Conservation (phyloP, 2,329 filamentous ascomycete species). For the Aspergillus uvarum region DNA sequence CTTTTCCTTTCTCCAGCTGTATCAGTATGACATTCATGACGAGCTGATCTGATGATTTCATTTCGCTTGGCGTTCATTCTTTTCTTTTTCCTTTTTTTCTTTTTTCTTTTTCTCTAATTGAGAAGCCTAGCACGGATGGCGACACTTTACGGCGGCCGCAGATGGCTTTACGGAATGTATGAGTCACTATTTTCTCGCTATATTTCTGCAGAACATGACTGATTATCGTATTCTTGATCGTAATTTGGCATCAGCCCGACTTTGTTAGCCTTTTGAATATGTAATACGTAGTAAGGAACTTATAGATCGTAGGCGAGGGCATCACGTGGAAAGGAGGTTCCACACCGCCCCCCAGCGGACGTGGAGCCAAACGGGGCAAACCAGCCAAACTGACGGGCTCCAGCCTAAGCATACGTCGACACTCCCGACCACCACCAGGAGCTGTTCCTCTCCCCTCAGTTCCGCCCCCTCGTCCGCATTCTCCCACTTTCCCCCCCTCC, state of each 20-base stretch:
- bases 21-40: slow-evolving; percentile 10
- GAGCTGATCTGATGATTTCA: neutral
- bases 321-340: slow-evolving; percentile 2
- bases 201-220: neutral
- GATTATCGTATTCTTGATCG: no score
- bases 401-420: slow-evolving; percentile 9
- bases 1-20: slow-evolving; percentile 7
- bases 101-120: neutral
- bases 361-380: slow-evolving; percentile 1
- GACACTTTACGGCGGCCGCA: neutral
- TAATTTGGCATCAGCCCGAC: no score
- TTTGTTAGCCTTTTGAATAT: no score
- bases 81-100: no score
- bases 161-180: neutral
- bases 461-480: slow-evolving; percentile 6
- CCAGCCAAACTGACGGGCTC: neutral
- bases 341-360: slow-evolving; percentile 3
- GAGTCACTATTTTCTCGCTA: neutral
- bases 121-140: neutral
- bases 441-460: slow-evolving; percentile 8
- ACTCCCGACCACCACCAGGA: slow-evolving; percentile 2
- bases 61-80: neutral
- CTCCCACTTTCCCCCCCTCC: slow-evolving; percentile 14
- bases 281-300: no score
- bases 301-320: neutral